Conservation (phyloP, 352 stramenopile genomes). For the Phytopythium litorale region DNA sequence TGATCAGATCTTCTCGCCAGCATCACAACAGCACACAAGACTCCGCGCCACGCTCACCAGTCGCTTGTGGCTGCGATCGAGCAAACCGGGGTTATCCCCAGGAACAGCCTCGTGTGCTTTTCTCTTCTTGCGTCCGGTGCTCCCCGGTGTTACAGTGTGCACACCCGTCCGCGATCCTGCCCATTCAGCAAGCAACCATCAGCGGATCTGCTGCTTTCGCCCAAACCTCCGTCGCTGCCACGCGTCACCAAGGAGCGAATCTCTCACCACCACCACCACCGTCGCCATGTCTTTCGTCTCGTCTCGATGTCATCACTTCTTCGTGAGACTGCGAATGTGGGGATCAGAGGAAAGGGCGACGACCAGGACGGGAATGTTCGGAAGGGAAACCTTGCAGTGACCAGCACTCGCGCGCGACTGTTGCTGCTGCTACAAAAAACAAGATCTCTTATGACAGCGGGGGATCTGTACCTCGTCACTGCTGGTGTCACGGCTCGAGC, state of each 20-base stretch:
- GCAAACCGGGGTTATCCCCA: no score
- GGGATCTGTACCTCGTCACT: neutral
- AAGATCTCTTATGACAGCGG: neutral
- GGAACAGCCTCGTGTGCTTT: neutral
- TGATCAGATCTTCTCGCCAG: no score
- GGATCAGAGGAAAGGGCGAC: neutral
- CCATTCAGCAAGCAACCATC: neutral
- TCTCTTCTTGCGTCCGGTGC: neutral
- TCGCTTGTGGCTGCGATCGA: neutral
- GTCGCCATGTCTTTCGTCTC: neutral
- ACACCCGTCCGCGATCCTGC: neutral
- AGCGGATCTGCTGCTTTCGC: neutral
- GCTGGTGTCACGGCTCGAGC: no score
- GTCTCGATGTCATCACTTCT: neutral
- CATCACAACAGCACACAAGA: neutral
- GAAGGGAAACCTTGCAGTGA: conserved; percentile 2
- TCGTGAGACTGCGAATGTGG: neutral
- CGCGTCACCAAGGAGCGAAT: neutral
- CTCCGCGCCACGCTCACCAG: neutral
- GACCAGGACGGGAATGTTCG: neutral
- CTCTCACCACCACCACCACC: neutral
- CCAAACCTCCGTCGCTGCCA: neutral
- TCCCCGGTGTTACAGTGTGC: neutral
- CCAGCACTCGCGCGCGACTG: neutral
- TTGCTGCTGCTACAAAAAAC: neutral